Base-by-base conservation (phyloP, 2,329 filamentous ascomycete genomes). In the Cercospora sesami region DNA sequence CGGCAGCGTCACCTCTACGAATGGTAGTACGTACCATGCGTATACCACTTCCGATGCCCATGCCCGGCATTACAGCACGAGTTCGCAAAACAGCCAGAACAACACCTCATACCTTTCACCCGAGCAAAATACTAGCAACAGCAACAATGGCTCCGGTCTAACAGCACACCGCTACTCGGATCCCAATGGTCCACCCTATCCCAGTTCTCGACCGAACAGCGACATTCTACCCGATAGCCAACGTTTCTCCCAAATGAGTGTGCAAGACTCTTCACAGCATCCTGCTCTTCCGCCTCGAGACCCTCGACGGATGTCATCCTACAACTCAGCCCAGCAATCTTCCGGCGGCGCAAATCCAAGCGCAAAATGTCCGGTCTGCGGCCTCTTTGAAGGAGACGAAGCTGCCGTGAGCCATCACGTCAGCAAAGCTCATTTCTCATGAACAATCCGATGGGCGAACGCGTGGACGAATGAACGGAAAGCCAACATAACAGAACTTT, bases 401-500 rank as follows among this genome's bases (percentile, higher is more conserved):
- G 71, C 72, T n/a, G 76, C 76, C 42, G 72, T 78, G n/a, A 75
- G 68, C 59, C 74, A 76, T 73, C 76, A 78, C 71, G 76, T 78
- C 33, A 72, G 65, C 26, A 74, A 72, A 59, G 68, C 71, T 42
- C 76, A 77, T 67, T 77, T 77, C 63, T 60, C 68, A 33, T 77
- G 64, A 73, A 21, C 3, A 1, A 4, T 4, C 4, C 4, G 18
- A 55, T 3, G 21, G 16, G 3, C 23, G 30, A 3, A 55, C 14
- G 18, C 10, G 18, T 1, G 5, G 3, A 21, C 8, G 42, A 51
- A 23, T 14, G 10, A 23, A 48, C 1, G 6, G 3, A 48, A 48
- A 21, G 10, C 3, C 42, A 18, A 1, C 42, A n/a, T 7, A 42
- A 9, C 36, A 42, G 36, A 42, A n/a, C 36, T 8, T 12, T 39